Percentiles rank a stretch among this genome's conserved stretches.
phyloP scores from a whole-genome alignment of 2,329 filamentous ascomycete genomes.

The Ceratocystis lukuohia region DNA sequence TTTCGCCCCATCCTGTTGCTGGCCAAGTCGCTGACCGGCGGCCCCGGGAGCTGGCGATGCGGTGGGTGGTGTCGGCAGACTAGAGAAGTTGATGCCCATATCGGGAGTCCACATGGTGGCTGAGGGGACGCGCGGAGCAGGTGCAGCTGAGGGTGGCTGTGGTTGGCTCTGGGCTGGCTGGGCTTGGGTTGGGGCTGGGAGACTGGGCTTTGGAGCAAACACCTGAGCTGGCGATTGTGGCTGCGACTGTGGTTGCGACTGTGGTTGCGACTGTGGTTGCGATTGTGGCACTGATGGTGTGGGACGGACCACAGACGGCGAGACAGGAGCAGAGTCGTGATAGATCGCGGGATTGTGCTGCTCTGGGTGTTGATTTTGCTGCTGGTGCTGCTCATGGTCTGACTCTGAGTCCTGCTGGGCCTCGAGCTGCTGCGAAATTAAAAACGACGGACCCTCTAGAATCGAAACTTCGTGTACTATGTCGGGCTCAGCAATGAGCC shows the following conservation, averaged over 20 bases:
- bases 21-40: slow-evolving; percentile 22
- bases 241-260: too few species aligned
- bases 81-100: slow-evolving; percentile 66
- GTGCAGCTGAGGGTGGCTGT: slow-evolving; percentile 24
- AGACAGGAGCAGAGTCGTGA: slow-evolving; percentile 42
- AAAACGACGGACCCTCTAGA: slow-evolving; percentile 21
- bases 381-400: slow-evolving; percentile 19
- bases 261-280: background rate
- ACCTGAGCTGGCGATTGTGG: slow-evolving; percentile 15
- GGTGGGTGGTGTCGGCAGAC: slow-evolving; percentile 24
- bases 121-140: background rate
- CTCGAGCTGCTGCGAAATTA: slow-evolving; percentile 14
- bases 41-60: slow-evolving; percentile 21
- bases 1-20: slow-evolving; percentile 20
- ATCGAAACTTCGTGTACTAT: slow-evolving; percentile 16
- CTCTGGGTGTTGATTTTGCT: slow-evolving; percentile 21
- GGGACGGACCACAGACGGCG: slow-evolving; percentile 39
- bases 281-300: slow-evolving; percentile 35
- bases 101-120: slow-evolving; percentile 57
- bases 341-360: slow-evolving; percentile 21
- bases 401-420: background rate
- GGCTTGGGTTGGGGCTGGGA: background rate
- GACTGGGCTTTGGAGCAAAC: background rate
- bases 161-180: too few species aligned
- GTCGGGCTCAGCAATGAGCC: slow-evolving; percentile 11